Base-by-base conservation (phyloP, 2,329 filamentous ascomycete genomes). In the Gliomastix tumulicola region DNA sequence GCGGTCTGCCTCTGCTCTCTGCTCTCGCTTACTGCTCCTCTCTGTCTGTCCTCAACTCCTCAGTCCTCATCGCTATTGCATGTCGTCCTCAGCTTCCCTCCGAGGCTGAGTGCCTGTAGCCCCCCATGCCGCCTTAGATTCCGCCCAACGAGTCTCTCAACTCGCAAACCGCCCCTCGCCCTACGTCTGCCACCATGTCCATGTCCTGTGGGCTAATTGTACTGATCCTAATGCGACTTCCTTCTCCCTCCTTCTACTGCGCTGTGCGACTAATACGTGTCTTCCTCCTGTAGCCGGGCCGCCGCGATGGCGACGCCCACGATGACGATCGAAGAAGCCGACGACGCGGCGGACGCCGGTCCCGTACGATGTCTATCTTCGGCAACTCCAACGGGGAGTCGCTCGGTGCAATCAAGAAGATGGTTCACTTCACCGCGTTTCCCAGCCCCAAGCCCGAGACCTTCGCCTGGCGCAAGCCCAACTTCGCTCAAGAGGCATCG, bases 331-430 rank as follows among this genome's bases (percentile, higher is more conserved):
- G 22, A 20, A 21, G 21, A 7, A 21, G 25, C 16, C 9, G 18
- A 30, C 23, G 13, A 44, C 47, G 38, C 57, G 49, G 31, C 44
- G 13, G 9, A 8, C 8, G 47, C 30, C 61, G 60, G 19, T 41
- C 49, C 30, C 56, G 52, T 17, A 64, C 61, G 23, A 54, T 64
- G 45, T 63, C 61, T 37, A 56, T 66, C 38, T 62, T 63, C 36
- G 60, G 54, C 34, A 56, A 55, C 38, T 52, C 56, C 18, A 61
- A 63, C 32, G 40, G 47, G 32, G 41, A 51, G 18, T 50, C 56
- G 18, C 47, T 50, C 17, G 33, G 39, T 18, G 43, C 49, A n/a
- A 44, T 66, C 21, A 46, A 47, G 25, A 47, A 48, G 10, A 53
- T 66, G 49, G 50, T 65, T 21, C 51, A 46, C 33, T 47, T 50